Base-by-base conservation (phyloP, 192 early-diverging fungal species). In the Jimgerdemannia lactiflua region DNA sequence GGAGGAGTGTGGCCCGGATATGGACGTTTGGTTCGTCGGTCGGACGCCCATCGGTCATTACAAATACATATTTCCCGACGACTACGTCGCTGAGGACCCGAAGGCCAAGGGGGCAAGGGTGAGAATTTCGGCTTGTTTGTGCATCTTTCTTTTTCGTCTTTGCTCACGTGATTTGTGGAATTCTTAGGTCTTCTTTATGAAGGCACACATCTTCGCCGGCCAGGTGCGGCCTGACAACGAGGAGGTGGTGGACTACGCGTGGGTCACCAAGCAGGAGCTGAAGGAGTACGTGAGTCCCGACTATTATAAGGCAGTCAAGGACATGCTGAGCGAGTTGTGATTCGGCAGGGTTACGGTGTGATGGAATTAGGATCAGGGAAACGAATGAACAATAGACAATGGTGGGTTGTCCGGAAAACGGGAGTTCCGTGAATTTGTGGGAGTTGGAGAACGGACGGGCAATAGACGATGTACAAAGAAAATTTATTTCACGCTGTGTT, bases 1-100 rank as follows among this genome's bases (percentile, higher is more conserved):
- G 54, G 91, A 91, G 43, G 83, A 84, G 59, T 94, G 93, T 79
- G 96, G 95, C 67, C 78, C 76, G 43, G 80, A 87, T 67, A 91
- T 96, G 91, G 92, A 94, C 74, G 85, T 90, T 18, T 97, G 94
- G 94, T 87, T 93, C 65, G 96, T 97, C 9, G 95, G 95, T n/a
- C 80, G 86, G 70, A 90, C 90, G 19, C 96, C 96, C 3, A 87
- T 96, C 64, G 93, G 93, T 7, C 90, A 94, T 75, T 84, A 89
- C 73, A 80, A 84, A 63, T 88, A 88, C 75, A 41, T 70, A 3
- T 82, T 73, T 70, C 80, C 83, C 3, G 76, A 77, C 59, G 64
- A 71, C 10, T 66, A 72, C 17, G 67, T 72, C 43, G 59, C 69
- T 42, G 72, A 75, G 70, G 44, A 74, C 4, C 77, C 71, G 18